Percentiles rank a stretch among this genome's conserved stretches.
Conservation (phyloP, 805 yeast genomes). For the Debaryomyces tyrocola region DNA sequence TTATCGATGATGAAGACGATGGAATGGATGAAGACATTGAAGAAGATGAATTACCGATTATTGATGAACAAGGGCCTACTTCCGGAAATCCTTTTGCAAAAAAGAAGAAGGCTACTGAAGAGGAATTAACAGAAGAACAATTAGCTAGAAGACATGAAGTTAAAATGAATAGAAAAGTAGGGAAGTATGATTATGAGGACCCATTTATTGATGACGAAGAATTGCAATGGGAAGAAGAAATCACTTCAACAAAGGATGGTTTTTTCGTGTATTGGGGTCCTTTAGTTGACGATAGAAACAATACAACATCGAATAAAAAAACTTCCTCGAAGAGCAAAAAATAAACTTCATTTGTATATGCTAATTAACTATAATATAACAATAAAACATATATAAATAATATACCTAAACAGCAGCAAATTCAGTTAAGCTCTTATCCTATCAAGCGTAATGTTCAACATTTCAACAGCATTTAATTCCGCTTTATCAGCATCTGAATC, state of each 20-base stretch:
- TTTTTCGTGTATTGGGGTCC: conserved; percentile 96
- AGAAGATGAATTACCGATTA: conserved; percentile 28
- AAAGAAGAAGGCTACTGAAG: conserved; percentile 19
- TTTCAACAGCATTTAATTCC: conserved; percentile 32
- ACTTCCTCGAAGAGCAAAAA: conserved; percentile 26
- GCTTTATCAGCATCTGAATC: conserved; percentile 14
- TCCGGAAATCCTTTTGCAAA: not conserved
- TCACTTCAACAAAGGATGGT: conserved; percentile 91
- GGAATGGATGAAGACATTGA: conserved; percentile 27
- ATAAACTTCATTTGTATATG: conserved; percentile 7
- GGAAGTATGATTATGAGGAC: conserved; percentile 88
- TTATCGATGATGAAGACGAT: conserved; percentile 32
- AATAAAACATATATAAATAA: not conserved
- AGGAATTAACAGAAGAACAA: conserved; percentile 40
- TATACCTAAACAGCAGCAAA: not conserved
- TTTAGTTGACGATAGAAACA: conserved; percentile 54
- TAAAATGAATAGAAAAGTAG: conserved; percentile 69
- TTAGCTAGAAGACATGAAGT: conserved; percentile 45
- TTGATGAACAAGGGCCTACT: conserved; percentile 8
- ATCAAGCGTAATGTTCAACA: conserved; percentile 34
- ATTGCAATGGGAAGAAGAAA: conserved; percentile 87
- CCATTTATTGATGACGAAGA: conserved; percentile 97
- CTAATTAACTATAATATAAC: conserved; percentile 2
- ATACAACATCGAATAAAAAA: conserved; percentile 19
- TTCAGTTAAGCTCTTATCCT: conserved; percentile 17